Conservation (phyloP, 495 filamentous ascomycete species). For the Barbatosphaeria neglecta region DNA sequence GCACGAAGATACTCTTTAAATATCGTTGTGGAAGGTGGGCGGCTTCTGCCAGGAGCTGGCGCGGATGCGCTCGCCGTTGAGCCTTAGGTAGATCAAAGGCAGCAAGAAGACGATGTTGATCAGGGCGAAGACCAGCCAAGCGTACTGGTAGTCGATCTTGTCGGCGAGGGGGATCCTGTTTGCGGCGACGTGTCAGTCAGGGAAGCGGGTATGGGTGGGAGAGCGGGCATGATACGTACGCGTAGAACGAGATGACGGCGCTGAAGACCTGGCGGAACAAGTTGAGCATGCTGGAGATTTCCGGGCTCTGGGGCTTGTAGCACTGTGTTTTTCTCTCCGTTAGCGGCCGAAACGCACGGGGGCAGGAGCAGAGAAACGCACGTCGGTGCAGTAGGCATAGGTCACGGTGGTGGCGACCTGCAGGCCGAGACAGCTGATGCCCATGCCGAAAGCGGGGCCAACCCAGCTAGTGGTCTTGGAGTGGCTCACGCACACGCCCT, state of each 20-base stretch:
- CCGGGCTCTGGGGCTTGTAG: constrained; percentile 3
- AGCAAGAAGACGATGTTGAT: constrained; percentile 1
- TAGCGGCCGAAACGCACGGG: neutral
- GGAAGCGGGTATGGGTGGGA: neutral
- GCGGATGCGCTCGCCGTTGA: neutral
- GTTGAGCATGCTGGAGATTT: neutral
- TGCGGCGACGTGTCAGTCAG: neutral
- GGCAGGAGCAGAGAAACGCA: neutral
- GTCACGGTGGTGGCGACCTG: constrained; percentile 6
- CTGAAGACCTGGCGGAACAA: neutral
- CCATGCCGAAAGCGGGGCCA: constrained; percentile 8
- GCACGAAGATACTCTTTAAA: no score
- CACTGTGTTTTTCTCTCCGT: neutral
- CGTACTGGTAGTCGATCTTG: constrained; percentile 1
- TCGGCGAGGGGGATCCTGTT: neutral
- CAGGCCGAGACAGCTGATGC: constrained; percentile 2
- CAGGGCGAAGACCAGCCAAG: constrained; percentile 2
- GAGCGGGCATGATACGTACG: neutral
- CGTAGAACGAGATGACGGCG: neutral
- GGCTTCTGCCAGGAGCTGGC: constrained; percentile 1
- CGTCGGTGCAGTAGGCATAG: constrained; percentile 8
- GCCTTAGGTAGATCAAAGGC: neutral
- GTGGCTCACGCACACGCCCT: constrained; percentile 12
- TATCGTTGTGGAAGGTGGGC: constrained; percentile 1
- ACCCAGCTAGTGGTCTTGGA: constrained; percentile 4